Conservation (phyloP, 176 grass and related monocot genomes). For the Avena sativa region DNA sequence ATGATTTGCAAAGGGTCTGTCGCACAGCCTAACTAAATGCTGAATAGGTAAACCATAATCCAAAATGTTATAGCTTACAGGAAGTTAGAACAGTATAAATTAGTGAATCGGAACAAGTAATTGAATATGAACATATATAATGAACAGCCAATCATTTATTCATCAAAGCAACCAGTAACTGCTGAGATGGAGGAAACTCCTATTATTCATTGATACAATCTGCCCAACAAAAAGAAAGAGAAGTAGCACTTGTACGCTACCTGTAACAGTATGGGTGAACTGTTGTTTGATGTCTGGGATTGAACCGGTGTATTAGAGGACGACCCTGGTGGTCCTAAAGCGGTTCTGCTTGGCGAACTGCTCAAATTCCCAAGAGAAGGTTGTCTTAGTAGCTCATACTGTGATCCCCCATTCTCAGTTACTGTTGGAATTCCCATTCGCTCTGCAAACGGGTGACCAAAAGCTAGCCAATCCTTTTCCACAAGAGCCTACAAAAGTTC, state of each 20-base stretch:
- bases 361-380: constrained; percentile 77
- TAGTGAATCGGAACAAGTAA: constrained; percentile 11
- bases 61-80: constrained; percentile 15
- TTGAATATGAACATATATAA: constrained; percentile 30
- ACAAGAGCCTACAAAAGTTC: constrained; percentile 75
- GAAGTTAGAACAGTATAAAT: not conserved
- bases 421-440: constrained; percentile 92
- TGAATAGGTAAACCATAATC: constrained; percentile 31
- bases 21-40: constrained; percentile 9
- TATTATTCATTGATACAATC: constrained; percentile 27
- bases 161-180: constrained; percentile 33
- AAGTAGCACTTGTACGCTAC: constrained; percentile 51
- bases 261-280: constrained; percentile 95
- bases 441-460: constrained; percentile 96
- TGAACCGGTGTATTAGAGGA: constrained; percentile 61
- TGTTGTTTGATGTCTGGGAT: constrained; percentile 82
- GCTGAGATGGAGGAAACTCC: not conserved
- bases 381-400: constrained; percentile 79
- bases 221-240: not conserved
- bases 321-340: constrained; percentile 61
- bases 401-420: constrained; percentile 61
- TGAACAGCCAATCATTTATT: constrained; percentile 25
- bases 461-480: constrained; percentile 98
- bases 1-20: constrained; percentile 15
- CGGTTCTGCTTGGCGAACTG: constrained; percentile 67